phyloP scores from a whole-genome alignment of 23 red algal species.

The Gracilaria vermiculophylla region DNA sequence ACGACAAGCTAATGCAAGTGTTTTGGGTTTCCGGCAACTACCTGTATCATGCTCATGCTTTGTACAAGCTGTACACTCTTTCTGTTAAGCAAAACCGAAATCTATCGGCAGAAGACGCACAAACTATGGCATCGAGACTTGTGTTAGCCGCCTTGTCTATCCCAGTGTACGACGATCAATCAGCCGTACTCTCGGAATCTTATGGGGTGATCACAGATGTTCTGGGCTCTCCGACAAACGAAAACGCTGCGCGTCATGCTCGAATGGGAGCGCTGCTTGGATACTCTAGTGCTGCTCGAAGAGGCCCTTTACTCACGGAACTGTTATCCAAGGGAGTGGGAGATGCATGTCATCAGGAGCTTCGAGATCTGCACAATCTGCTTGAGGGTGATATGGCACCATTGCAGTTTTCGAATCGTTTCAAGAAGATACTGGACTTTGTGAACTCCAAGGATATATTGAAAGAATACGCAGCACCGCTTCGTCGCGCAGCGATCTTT shows the following conservation, averaged over 20 bases:
- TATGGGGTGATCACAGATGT: conserved; percentile 73
- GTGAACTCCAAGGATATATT: conserved; percentile 55
- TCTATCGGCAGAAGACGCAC: conserved; percentile 68
- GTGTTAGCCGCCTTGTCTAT: conserved; percentile 87
- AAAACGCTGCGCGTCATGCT: conserved; percentile 87
- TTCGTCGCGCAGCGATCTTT: conserved; percentile 80
- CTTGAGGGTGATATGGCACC: conserved; percentile 79
- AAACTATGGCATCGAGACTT: conserved; percentile 79
- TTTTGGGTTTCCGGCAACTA: conserved; percentile 93
- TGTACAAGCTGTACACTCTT: conserved; percentile 86
- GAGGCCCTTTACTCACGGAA: conserved; percentile 62
- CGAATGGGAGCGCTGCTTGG: conserved; percentile 81
- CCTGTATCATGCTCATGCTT: conserved; percentile 86
- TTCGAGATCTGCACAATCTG: conserved; percentile 64
- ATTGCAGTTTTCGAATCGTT: conserved; percentile 62
- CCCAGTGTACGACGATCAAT: conserved; percentile 78
- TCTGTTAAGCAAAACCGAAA: conserved; percentile 81
- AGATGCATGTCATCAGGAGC: conserved; percentile 54
- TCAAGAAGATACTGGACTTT: conserved; percentile 78
- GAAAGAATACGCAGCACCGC: conserved; percentile 70
- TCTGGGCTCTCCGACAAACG: conserved; percentile 59
- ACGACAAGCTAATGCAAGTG: conserved; percentile 88
- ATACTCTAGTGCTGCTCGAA: conserved; percentile 56
- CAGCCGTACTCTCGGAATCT: conserved; percentile 67
- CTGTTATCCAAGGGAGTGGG: conserved; percentile 53